Evolutionary conservation across 257 asterid genomes (phyloP).

Genomic region (Solanum appendiculatum): DNA sequence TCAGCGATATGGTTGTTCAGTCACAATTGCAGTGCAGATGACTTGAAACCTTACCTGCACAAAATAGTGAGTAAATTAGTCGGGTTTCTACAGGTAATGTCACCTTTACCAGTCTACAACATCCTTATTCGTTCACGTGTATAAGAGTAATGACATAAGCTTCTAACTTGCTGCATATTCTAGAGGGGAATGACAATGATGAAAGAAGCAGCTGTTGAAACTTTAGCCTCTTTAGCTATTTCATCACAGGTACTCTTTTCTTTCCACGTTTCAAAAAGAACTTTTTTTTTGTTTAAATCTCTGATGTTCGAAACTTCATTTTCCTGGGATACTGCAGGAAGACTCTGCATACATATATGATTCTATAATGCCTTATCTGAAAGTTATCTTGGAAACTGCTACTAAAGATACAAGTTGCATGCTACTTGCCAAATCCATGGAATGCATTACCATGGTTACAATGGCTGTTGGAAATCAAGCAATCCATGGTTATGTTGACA

Average conservation of each 20-base stretch:
- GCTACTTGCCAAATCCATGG: background rate
- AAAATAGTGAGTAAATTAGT: background rate
- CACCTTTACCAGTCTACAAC: background rate
- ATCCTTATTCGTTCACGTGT: background rate
- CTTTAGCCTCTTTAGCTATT: background rate
- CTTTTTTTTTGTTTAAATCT: background rate
- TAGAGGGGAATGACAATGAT: background rate
- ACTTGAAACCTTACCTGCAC: constrained; percentile 1
- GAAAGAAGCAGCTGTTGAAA: background rate
- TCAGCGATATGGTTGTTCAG: background rate
- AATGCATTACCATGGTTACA: background rate
- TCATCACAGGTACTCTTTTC: background rate
- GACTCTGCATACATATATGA: background rate
- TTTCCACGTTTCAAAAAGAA: background rate
- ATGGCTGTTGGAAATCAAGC: background rate
- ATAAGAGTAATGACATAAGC: background rate
- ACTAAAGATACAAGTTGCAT: background rate
- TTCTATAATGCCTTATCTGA: background rate
- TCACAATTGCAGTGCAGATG: background rate
- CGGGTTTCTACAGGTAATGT: constrained; percentile 1
- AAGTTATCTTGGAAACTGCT: background rate
- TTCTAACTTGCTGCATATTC: background rate
- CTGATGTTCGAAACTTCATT: background rate
- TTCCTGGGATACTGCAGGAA: background rate
- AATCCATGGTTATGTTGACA: background rate